Evolutionary conservation across 768 basidiomycete species (phyloP), one percentile per base, ranked within the genome.

Genomic region (Boletellus emodensis): DNA sequence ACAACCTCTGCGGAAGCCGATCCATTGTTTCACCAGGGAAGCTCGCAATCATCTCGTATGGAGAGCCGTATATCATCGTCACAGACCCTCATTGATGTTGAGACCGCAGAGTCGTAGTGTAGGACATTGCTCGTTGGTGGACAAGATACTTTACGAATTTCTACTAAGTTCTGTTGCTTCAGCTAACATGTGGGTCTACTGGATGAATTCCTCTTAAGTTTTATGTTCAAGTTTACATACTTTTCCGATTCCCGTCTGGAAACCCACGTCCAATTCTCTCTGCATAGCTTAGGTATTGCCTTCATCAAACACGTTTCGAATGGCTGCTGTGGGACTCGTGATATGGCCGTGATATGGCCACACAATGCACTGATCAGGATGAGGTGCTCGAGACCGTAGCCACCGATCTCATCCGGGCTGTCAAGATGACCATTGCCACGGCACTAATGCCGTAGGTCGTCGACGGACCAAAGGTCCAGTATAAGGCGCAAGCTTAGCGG

Each of bases 381-480:
- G 14, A 44, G 18, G 36, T 24, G 38, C 42, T 53, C 17, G 56
- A 47, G 14, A 49, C 36, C 18, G 33, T 9, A 40, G 74, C 68
- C 47, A 82, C 67, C 12, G 71, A 65, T 59, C 69, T 75, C 87
- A 91, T 90, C 41, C 68, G 68, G 17, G 63, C 54, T 3, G 81
- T 77, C 46, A 93, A 69, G 18, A 70, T 68, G 14, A 79, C 62
- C 87, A 90, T 92, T 0, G 83, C 80, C 20, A 78, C 54, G 0
- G 83, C 85, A 37, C 84, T 78, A 12, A 76, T 65, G 1, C 73
- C 72, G 52, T 93, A 93, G n/a, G 90, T 93, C 40, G 75, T 53
- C 8, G 87, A 80, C 38, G 90, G 90, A 4, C 90, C 90, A 59
- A 91, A 84, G 4, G 89, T 88, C 90, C 90, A 93, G 63, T 93